phyloP scores from a whole-genome alignment of 441 rosid genomes.

The Adansonia madagascariensis region DNA sequence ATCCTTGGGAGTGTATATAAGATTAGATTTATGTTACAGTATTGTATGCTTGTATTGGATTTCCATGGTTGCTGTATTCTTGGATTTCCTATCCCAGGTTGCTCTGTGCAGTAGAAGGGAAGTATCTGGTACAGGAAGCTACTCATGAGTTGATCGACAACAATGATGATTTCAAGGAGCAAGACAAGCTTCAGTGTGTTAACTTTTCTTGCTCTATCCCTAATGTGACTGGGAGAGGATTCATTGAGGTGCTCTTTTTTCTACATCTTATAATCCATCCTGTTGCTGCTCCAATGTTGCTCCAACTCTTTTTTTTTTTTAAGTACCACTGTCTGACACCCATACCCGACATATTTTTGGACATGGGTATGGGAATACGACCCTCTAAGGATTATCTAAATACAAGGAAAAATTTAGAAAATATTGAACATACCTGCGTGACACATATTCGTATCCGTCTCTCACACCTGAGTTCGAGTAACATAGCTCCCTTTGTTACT shows the following conservation, averaged over 20 bases:
- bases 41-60: conserved; percentile 1
- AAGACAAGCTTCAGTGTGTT: conserved; percentile 61
- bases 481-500: neutral
- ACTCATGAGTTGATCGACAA: conserved; percentile 44
- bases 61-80: conserved; percentile 12
- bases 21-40: conserved; percentile 21
- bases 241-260: conserved; percentile 71
- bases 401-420: too few species aligned
- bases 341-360: too few species aligned
- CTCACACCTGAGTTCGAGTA: too few species aligned
- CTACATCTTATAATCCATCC: conserved; percentile 10
- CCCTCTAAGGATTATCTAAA: too few species aligned
- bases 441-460: too few species aligned
- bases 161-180: conserved; percentile 45
- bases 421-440: too few species aligned
- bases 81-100: conserved; percentile 51
- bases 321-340: too few species aligned
- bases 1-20: conserved; percentile 4
- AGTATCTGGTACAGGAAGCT: conserved; percentile 66
- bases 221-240: conserved; percentile 71
- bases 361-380: too few species aligned
- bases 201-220: conserved; percentile 72
- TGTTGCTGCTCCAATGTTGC: neutral
- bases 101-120: conserved; percentile 88
- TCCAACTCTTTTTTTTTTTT: too few species aligned